phyloP scores from a whole-genome alignment of 2,329 filamentous ascomycete species.

The Xylariaceae sp. region DNA sequence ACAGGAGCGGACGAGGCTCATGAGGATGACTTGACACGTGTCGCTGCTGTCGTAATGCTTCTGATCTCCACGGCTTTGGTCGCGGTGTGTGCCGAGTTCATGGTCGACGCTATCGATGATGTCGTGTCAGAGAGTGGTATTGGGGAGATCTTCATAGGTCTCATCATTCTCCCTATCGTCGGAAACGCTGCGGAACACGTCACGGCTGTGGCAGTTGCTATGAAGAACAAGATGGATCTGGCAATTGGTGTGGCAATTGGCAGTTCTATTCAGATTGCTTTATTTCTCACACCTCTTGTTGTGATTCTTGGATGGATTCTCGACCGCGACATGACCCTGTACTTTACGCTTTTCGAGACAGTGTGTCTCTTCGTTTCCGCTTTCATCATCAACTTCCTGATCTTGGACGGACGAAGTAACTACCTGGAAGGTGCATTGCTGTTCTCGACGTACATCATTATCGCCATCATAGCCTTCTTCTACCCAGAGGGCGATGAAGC shows the following conservation, averaged over 20 bases:
- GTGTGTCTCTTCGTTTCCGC: slow-evolving; percentile 80
- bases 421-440: slow-evolving; percentile 76
- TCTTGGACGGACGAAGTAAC: slow-evolving; percentile 80
- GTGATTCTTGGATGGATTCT: slow-evolving; percentile 70
- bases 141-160: slow-evolving; percentile 64
- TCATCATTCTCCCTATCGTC: slow-evolving; percentile 69
- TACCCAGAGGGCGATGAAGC: slow-evolving; percentile 52
- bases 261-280: slow-evolving; percentile 67
- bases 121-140: slow-evolving; percentile 54
- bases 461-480: slow-evolving; percentile 62
- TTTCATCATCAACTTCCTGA: slow-evolving; percentile 83
- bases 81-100: slow-evolving; percentile 65
- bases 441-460: slow-evolving; percentile 64
- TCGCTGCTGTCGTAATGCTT: slow-evolving; percentile 56
- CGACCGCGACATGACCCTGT: slow-evolving; percentile 67
- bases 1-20: slow-evolving; percentile 29
- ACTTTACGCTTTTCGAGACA: slow-evolving; percentile 87
- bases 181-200: slow-evolving; percentile 72
- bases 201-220: slow-evolving; percentile 65
- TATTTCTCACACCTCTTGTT: slow-evolving; percentile 66
- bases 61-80: slow-evolving; percentile 62
- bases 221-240: slow-evolving; percentile 74
- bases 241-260: slow-evolving; percentile 69
- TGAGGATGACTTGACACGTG: slow-evolving; percentile 48
- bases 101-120: slow-evolving; percentile 63